Conservation (phyloP, 2,329 filamentous ascomycete genomes). For the Biscogniauxia sp. region DNA sequence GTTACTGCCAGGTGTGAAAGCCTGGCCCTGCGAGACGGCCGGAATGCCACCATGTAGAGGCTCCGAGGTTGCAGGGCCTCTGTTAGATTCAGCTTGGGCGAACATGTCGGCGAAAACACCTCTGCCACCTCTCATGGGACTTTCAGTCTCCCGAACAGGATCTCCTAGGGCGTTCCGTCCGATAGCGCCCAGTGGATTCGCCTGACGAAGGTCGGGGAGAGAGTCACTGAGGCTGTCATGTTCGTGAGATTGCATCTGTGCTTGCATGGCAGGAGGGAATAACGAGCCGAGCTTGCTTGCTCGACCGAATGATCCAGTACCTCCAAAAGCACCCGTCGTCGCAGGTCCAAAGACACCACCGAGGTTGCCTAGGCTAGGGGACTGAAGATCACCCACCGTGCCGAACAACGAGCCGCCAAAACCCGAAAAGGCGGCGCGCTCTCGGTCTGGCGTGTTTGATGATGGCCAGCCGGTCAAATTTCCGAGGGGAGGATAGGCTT, state of each 20-base stretch:
- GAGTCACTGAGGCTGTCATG: conserved; percentile 59
- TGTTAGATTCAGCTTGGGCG: conserved; percentile 34
- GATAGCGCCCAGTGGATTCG: conserved; percentile 64
- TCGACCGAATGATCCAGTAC: conserved; percentile 67
- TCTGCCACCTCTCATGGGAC: conserved; percentile 54
- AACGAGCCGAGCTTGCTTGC: conserved; percentile 82
- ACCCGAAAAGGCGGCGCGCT: conserved; percentile 54
- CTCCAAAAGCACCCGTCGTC: conserved; percentile 50
- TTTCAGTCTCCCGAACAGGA: conserved; percentile 56
- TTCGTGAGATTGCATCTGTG: conserved; percentile 77
- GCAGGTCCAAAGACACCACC: conserved; percentile 68
- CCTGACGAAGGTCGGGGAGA: conserved; percentile 58
- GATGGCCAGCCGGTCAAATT: conserved; percentile 64
- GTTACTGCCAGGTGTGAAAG: conserved; percentile 30
- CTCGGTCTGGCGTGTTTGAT: conserved; percentile 66
- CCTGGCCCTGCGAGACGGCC: conserved; percentile 30
- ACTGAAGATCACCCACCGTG: conserved; percentile 74
- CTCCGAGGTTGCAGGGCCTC: conserved; percentile 34
- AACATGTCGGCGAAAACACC: conserved; percentile 57
- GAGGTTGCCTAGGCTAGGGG: conserved; percentile 66
- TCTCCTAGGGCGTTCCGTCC: conserved; percentile 59
- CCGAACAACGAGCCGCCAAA: conserved; percentile 82
- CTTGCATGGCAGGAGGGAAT: conserved; percentile 86
- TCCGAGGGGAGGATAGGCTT: conserved; percentile 64
- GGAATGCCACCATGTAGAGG: conserved; percentile 25